Conservation (phyloP, 352 stramenopile genomes). For the Pelagophyceae sp. region DNA sequence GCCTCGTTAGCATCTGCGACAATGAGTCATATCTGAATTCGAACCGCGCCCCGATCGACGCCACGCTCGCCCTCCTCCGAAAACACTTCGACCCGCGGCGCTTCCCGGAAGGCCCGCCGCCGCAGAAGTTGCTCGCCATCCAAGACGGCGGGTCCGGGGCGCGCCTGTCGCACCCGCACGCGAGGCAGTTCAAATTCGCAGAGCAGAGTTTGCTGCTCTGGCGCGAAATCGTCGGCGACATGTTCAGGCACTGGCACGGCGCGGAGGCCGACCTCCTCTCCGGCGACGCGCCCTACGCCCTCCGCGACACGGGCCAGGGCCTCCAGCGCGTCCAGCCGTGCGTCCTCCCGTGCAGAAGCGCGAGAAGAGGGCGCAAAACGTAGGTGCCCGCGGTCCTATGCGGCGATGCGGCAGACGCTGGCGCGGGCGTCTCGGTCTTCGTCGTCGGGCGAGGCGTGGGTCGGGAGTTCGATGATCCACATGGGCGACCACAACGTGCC, state of each 20-base stretch:
- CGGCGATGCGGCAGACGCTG: slow-evolving; percentile 9
- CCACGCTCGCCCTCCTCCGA: slow-evolving; percentile 77
- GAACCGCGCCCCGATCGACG: slow-evolving; percentile 89
- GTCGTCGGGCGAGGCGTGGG: slow-evolving; percentile 58
- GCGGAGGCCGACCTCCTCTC: slow-evolving; percentile 81
- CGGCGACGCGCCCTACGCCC: slow-evolving; percentile 60
- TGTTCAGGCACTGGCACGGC: slow-evolving; percentile 90
- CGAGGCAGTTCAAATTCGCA: slow-evolving; percentile 88
- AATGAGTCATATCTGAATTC: slow-evolving; percentile 95
- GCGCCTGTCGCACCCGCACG: slow-evolving; percentile 83
- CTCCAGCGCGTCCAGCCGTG: slow-evolving; percentile 83
- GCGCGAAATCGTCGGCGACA: slow-evolving; percentile 88
- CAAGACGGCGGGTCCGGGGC: slow-evolving; percentile 68
- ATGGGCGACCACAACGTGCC: slow-evolving; percentile 94
- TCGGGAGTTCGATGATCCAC: slow-evolving; percentile 88
- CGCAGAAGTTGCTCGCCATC: slow-evolving; percentile 68
- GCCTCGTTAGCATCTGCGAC: slow-evolving; percentile 88
- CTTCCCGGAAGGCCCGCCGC: slow-evolving; percentile 36
- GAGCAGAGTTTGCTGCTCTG: slow-evolving; percentile 89
- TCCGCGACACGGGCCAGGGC: slow-evolving; percentile 87
- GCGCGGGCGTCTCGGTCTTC: background rate
- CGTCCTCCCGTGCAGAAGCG: slow-evolving; percentile 58
- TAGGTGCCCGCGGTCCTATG: slow-evolving; percentile 30
- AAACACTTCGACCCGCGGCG: slow-evolving; percentile 68
- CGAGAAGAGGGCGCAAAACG: no score